These are phyloP conservation scores for Lentinula raphanica DNA, from an alignment of 768 basidiomycete species.

Conservation along the genomic window DNA sequence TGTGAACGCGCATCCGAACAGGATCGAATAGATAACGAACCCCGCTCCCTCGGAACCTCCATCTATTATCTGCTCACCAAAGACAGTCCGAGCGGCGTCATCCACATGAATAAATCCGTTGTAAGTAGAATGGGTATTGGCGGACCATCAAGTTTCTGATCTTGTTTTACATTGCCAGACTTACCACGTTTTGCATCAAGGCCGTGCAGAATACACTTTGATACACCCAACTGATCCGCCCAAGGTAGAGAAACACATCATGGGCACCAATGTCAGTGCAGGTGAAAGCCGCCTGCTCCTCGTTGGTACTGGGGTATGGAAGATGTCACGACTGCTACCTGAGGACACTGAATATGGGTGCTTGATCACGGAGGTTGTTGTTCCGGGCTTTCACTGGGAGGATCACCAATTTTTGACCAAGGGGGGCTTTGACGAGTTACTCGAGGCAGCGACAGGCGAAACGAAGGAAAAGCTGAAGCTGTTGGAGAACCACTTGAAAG, in stretches of 20 bases:
- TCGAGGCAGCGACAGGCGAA: slow-evolving; percentile 22
- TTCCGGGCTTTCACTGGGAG: slow-evolving; percentile 50
- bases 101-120: slow-evolving; percentile 47
- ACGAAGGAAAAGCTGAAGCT: background rate
- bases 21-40: slow-evolving; percentile 16
- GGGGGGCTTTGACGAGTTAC: slow-evolving; percentile 28
- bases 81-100: slow-evolving; percentile 32
- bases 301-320: slow-evolving; percentile 50
- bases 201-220: slow-evolving; percentile 46
- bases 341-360: slow-evolving; percentile 34
- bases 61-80: slow-evolving; percentile 46
- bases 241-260: slow-evolving; percentile 32
- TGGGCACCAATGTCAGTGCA: slow-evolving; percentile 34
- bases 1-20: background rate
- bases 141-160: too few species aligned
- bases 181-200: slow-evolving; percentile 46
- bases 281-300: slow-evolving; percentile 45
- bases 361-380: slow-evolving; percentile 56
- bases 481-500: background rate
- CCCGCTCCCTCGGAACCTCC: slow-evolving; percentile 33
- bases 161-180: too few species aligned
- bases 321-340: slow-evolving; percentile 49
- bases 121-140: too few species aligned
- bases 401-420: slow-evolving; percentile 43
- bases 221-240: slow-evolving; percentile 27